Base-by-base conservation (phyloP, 2,329 filamentous ascomycete genomes). In the Fusarium buharicum region DNA sequence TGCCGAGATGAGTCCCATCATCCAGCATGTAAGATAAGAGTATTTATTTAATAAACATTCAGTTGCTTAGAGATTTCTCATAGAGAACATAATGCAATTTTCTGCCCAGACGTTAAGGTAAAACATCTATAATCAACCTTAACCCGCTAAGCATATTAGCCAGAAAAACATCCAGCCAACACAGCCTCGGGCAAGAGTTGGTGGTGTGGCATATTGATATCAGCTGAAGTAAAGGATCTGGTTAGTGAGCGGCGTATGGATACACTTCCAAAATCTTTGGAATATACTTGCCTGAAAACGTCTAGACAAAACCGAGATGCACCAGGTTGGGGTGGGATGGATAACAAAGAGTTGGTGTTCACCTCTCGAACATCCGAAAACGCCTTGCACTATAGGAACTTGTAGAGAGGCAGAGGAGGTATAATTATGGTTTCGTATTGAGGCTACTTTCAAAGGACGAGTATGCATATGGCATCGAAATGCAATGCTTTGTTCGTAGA, bases 101-200 rank as follows among this genome's bases (percentile, higher is more conserved):
- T 24, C 6, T 6, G 8, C 22, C 20, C 22, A 24, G 6, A 24
- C 22, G 6, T 4, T 7, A 24, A 24, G 22, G 22, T 24, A 24
- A 8, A 24, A 24, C 22, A 5, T 24, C 27, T 9, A 28, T 28
- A 13, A 11, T 28, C 27, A 28, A 28, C 24, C 20, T 54, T 34
- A 17, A 44, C 14, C 13, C 17, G 28, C 41, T 39, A 22, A 14
- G 13, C 18, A 34, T 9, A 51, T 59, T 59, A 59, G 48, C 55
- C 37, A 37, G 31, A 28, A 49, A 14, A 55, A 28, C 27, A 59
- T 31, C 55, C 47, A 10, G 16, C 16, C 37, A 16, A 48, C 41
- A 55, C 33, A 43, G 55, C 33, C 55, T 49, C 38, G 4, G 6
- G 16, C n/a, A 38, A 14, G 28, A 24, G 13, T 31, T 39, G 46